Percentiles rank a stretch among this genome's conserved stretches.
Conservation (phyloP, 1,284 basidiomycete genomes). For the Moesziomyces parantarcticus region DNA sequence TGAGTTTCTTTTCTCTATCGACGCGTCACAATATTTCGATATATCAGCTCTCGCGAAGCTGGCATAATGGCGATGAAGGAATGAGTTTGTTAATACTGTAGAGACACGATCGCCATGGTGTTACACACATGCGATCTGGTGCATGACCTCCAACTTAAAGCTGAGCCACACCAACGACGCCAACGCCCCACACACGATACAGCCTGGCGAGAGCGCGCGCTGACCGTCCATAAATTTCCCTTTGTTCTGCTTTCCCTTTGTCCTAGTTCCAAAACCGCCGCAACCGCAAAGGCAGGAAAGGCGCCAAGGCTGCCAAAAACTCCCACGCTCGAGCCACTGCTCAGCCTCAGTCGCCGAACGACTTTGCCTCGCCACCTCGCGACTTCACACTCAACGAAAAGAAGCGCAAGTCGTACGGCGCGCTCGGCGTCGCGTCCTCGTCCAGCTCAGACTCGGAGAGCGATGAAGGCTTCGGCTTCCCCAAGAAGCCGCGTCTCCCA, state of each 20-base stretch:
- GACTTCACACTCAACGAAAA: conserved; percentile 16
- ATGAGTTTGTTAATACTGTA: too few species aligned
- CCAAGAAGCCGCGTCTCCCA: conserved; percentile 25
- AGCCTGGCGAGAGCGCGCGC: neutral
- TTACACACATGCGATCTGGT: too few species aligned
- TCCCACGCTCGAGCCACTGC: neutral
- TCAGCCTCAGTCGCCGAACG: neutral
- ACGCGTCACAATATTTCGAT: conserved; percentile 1
- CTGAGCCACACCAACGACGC: neutral
- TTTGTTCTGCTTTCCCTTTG: neutral
- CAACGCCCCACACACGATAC: neutral
- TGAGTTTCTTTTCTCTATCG: conserved; percentile 39
- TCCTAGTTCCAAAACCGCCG: conserved; percentile 57
- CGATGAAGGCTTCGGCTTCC: conserved; percentile 5
- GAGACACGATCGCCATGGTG: too few species aligned
- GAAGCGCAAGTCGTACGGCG: conserved; percentile 37
- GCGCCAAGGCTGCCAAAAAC: neutral
- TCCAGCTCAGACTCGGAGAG: conserved; percentile 4
- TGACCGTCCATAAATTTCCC: neutral
- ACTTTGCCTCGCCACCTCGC: conserved; percentile 4
- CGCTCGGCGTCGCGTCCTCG: conserved; percentile 9
- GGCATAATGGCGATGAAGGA: conserved; percentile 8
- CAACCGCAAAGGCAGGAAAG: conserved; percentile 46
- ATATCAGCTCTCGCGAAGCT: neutral
- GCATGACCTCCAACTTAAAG: too few species aligned